Evolutionary conservation across 225 moss, liverwort and hornwort species (phyloP).

Genomic region (Sphagnum contortum): DNA sequence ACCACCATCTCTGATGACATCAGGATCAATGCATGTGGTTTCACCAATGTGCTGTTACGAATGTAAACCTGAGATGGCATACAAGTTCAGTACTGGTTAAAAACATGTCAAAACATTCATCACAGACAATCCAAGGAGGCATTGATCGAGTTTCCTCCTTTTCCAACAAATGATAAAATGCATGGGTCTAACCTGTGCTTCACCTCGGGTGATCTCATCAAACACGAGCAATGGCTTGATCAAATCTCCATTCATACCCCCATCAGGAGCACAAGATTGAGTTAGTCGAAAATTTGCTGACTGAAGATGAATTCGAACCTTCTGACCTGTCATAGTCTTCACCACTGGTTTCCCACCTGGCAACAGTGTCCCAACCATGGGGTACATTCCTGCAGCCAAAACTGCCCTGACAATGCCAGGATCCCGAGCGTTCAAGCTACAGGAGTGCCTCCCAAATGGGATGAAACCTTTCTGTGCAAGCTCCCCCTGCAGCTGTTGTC

Average conservation of each 20-base stretch:
- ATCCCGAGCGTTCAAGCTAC: slow-evolving; percentile 85
- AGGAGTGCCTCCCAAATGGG: slow-evolving; percentile 59
- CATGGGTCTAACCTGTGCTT: slow-evolving; percentile 42
- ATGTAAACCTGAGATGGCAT: slow-evolving; percentile 51
- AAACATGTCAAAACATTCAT: neutral
- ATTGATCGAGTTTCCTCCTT: neutral
- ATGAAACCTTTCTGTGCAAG: slow-evolving; percentile 94
- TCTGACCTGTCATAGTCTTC: slow-evolving; percentile 83
- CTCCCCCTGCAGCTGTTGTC: slow-evolving; percentile 78
- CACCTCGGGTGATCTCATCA: slow-evolving; percentile 93
- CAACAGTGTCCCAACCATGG: slow-evolving; percentile 86
- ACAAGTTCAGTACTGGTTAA: no score
- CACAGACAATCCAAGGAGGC: slow-evolving; percentile 1
- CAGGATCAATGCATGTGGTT: slow-evolving; percentile 78
- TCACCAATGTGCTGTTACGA: slow-evolving; percentile 77
- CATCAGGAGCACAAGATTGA: slow-evolving; percentile 13
- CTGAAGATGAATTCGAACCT: slow-evolving; percentile 93
- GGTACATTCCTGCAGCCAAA: slow-evolving; percentile 90
- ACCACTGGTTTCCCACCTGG: slow-evolving; percentile 69
- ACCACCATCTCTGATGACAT: slow-evolving; percentile 92
- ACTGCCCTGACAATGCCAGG: slow-evolving; percentile 91
- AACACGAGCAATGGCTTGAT: slow-evolving; percentile 68
- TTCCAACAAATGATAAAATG: neutral
- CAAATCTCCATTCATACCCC: slow-evolving; percentile 24
- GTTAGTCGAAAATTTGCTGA: slow-evolving; percentile 69